Conservation (phyloP, 257 asterid genomes). For the Solanum sejunctum region DNA sequence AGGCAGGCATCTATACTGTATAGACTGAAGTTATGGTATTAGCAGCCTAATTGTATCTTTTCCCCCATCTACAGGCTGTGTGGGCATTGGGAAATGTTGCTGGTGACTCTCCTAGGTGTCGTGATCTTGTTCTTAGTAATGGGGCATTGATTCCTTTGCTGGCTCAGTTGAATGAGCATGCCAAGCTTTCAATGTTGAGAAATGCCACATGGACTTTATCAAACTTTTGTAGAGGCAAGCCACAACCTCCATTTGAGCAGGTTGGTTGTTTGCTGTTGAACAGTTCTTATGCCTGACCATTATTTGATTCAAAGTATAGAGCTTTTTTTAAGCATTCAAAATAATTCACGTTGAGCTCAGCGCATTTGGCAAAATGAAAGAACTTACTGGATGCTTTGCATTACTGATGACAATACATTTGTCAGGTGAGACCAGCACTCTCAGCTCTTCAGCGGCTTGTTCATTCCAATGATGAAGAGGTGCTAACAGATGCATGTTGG, state of each 20-base stretch:
- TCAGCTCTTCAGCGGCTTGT: slow-evolving; percentile 76
- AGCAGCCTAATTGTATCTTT: not conserved
- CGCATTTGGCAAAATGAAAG: not conserved
- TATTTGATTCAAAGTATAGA: not conserved
- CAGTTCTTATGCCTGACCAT: not conserved
- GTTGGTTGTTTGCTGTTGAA: slow-evolving; percentile 16
- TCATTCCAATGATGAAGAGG: slow-evolving; percentile 80
- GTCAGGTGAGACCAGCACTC: slow-evolving; percentile 73
- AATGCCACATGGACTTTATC: slow-evolving; percentile 95
- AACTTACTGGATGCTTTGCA: not conserved
- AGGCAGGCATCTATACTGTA: not conserved
- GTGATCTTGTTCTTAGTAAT: slow-evolving; percentile 77
- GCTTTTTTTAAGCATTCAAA: not conserved
- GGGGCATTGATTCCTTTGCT: slow-evolving; percentile 81
- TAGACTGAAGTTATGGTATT: not conserved
- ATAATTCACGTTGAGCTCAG: not conserved
- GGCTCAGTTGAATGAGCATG: slow-evolving; percentile 63
- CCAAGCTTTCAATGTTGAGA: slow-evolving; percentile 90
- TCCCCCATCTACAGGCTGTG: slow-evolving; percentile 44
- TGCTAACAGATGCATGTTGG: slow-evolving; percentile 97
- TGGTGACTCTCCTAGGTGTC: slow-evolving; percentile 86
- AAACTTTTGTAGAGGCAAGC: slow-evolving; percentile 96
- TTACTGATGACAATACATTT: slow-evolving; percentile 2
- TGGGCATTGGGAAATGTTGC: slow-evolving; percentile 98
- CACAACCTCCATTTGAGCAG: slow-evolving; percentile 94